Percentiles rank a stretch among this genome's conserved stretches.
Evolutionary conservation across 805 yeast genomes (phyloP).

Genomic region (Yamadazyma akitaensis): DNA sequence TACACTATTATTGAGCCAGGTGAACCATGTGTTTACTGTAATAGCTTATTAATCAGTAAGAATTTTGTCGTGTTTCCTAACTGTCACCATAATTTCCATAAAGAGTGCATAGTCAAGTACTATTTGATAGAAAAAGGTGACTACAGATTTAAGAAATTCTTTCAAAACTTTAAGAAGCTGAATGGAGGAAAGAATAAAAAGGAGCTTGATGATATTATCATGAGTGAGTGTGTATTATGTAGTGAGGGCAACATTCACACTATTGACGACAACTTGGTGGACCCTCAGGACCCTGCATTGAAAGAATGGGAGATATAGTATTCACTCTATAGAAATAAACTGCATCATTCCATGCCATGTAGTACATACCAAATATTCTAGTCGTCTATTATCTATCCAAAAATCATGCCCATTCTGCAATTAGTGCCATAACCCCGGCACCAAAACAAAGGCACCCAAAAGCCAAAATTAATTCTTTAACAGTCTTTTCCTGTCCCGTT

Average conservation of each 20-base stretch:
- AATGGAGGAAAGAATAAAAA: conserved; percentile 37
- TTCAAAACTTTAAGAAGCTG: conserved; percentile 53
- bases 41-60: conserved; percentile 63
- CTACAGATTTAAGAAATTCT: conserved; percentile 59
- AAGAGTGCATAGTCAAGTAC: conserved; percentile 72
- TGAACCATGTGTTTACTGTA: conserved; percentile 73
- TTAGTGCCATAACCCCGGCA: no score
- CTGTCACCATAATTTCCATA: conserved; percentile 86
- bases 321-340: no score
- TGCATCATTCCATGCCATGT: no score
- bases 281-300: conserved; percentile 13
- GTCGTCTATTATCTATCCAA: neutral
- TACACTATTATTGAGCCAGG: conserved; percentile 77
- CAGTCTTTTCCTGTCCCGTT: no score
- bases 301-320: conserved; percentile 43
- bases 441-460: no score
- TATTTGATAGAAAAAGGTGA: conserved; percentile 60
- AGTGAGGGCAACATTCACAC: conserved; percentile 68
- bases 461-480: no score
- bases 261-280: conserved; percentile 62
- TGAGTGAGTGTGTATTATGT: conserved; percentile 71
- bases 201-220: conserved; percentile 58
- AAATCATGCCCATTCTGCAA: conserved; percentile 35
- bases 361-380: no score
- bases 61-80: conserved; percentile 77